Evolutionary conservation across 495 filamentous ascomycete species (phyloP), one percentile per base, ranked within the genome.

Genomic region (Astrothelium macrocarpum): DNA sequence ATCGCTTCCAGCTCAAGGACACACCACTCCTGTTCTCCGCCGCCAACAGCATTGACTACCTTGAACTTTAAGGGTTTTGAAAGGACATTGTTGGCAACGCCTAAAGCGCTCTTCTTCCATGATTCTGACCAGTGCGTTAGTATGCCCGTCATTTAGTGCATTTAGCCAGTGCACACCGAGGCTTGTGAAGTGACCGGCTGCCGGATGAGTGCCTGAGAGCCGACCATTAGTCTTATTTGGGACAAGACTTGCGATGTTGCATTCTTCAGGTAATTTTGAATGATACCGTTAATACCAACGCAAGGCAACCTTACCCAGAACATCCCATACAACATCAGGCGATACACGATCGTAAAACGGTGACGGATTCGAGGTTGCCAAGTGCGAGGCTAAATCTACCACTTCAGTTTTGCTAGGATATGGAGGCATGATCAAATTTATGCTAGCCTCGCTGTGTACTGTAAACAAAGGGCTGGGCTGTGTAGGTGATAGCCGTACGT

Each of bases 281-380:
- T 42, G 10, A 1, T 1, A 16, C 18, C 36, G 18, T 42, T 42
- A 10, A 42, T 16, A 16, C 36, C 36, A 42, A 42, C 18, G 9
- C 36, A 9, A 1, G 36, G 18, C 1, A 1, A 16, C 0, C 36
- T 42, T 42, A 25, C 28, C 67, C 67, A 69, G 62, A 16, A 69
- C 67, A 45, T 69, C 67, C 67, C 67, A 68, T 23, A 66, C 64
- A 20, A 69, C 67, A 32, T 69, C 42, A 0, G 65, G 64, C 5
- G 65, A 66, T 1, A 69, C 67, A 16, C 62, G 67, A 18, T 69
- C 56, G 59, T 64, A 69, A 64, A 69, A 69, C 2, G 64, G 63
- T 2, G 45, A 62, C 20, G 18, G 65, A 42, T 67, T 59, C 7
- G 60, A 61, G n/a, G 32, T 62, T 20, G 16, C 45, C 12, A 66